These are phyloP conservation scores for Boletus sp. DNA, from an alignment of 768 basidiomycete species.

Conservation along the genomic window DNA sequence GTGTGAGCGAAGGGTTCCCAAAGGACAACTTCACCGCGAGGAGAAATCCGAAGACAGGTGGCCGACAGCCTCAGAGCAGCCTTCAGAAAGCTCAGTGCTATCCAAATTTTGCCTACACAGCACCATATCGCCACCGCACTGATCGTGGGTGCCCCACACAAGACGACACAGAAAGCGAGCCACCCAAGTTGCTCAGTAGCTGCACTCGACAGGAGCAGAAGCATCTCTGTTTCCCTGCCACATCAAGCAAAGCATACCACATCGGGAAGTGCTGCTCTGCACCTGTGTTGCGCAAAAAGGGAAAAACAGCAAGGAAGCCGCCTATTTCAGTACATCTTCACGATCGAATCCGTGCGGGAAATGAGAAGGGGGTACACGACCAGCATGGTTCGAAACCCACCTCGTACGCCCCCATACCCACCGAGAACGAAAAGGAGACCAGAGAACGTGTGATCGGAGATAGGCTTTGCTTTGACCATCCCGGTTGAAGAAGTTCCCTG, in stretches of 20 bases:
- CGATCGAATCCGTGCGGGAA: slow-evolving; percentile 12
- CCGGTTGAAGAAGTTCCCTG: background rate
- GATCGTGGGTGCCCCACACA: background rate
- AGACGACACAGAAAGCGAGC: slow-evolving; percentile 9
- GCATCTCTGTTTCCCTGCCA: slow-evolving; percentile 15
- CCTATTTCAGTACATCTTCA: slow-evolving; percentile 15
- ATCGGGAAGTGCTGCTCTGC: slow-evolving; percentile 12
- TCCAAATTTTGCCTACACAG: slow-evolving; percentile 1
- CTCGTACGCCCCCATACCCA: slow-evolving; percentile 49
- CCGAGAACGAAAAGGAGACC: slow-evolving; percentile 42
- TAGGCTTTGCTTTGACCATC: slow-evolving; percentile 24
- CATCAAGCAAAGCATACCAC: slow-evolving; percentile 8
- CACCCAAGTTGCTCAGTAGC: background rate
- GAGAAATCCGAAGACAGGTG: background rate
- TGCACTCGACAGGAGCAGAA: slow-evolving; percentile 24
- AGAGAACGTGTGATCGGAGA: slow-evolving; percentile 29
- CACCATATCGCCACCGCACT: slow-evolving; percentile 13
- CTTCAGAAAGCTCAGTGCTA: background rate
- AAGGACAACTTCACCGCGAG: background rate
- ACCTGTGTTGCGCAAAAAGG: slow-evolving; percentile 13
- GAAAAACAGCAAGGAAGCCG: slow-evolving; percentile 15
- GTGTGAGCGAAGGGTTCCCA: slow-evolving; percentile 1
- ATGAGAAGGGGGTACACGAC: slow-evolving; percentile 5
- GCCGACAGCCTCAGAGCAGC: background rate
- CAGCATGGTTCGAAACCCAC: slow-evolving; percentile 1